phyloP scores from a whole-genome alignment of 208 protist genomes.

The Trypanosoma congolense region DNA sequence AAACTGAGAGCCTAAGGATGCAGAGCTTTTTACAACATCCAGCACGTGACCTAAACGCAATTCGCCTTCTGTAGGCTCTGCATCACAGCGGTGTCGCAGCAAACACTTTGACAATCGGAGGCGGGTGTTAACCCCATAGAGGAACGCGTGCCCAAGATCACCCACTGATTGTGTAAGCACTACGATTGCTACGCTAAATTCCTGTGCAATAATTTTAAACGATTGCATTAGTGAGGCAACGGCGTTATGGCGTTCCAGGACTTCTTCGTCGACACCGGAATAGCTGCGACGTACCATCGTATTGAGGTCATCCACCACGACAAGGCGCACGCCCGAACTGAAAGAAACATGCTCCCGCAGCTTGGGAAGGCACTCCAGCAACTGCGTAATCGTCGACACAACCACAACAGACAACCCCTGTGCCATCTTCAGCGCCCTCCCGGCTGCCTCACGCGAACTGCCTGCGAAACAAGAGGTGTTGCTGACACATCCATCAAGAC shows the following conservation, averaged over 20 bases:
- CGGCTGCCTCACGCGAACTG: too few relatives aligned
- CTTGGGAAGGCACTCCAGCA: constrained; percentile 6
- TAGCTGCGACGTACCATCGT: constrained; percentile 42
- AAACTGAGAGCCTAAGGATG: constrained; percentile 1
- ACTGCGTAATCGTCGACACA: constrained; percentile 5
- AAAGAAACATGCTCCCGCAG: constrained; percentile 7
- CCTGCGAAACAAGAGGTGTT: too few relatives aligned
- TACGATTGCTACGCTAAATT: constrained; percentile 35
- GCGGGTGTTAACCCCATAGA: constrained; percentile 68
- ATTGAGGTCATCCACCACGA: constrained; percentile 63
- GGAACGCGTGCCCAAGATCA: constrained; percentile 52
- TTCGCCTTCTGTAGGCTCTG: not conserved
- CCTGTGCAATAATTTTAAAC: constrained; percentile 53
- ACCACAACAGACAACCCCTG: constrained; percentile 8
- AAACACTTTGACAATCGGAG: constrained; percentile 25
- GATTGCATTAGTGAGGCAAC: constrained; percentile 31
- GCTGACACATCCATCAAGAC: constrained; percentile 11
- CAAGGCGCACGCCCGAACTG: constrained; percentile 18
- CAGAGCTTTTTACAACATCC: constrained; percentile 18
- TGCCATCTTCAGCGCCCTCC: too few relatives aligned
- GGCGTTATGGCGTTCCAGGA: constrained; percentile 38
- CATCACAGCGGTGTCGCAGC: not conserved
- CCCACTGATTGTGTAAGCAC: constrained; percentile 23
- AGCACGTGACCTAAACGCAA: constrained; percentile 6
- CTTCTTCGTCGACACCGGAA: constrained; percentile 29